phyloP scores from a whole-genome alignment of 2,329 filamentous ascomycete species.

The Diaporthe helianthi region DNA sequence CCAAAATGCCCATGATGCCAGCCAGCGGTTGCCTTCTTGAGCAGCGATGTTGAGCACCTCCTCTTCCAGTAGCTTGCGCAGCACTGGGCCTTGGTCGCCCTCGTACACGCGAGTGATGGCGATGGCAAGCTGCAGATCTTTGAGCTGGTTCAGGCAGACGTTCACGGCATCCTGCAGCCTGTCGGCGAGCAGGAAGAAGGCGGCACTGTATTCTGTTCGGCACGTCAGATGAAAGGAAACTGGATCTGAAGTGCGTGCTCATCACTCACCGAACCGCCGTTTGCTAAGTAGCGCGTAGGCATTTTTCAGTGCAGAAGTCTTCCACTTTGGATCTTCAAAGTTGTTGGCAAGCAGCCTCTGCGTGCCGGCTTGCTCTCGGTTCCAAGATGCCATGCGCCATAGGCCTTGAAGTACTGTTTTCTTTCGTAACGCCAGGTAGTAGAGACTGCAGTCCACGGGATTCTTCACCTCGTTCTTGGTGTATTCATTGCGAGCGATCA shows the following conservation, averaged over 20 bases:
- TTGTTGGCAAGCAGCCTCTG: slow-evolving; percentile 85
- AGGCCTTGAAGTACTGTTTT: slow-evolving; percentile 89
- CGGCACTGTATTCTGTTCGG: slow-evolving; percentile 83
- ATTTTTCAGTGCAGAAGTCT: slow-evolving; percentile 90
- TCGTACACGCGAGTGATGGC: slow-evolving; percentile 88
- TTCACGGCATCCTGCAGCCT: slow-evolving; percentile 84
- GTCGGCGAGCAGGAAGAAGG: slow-evolving; percentile 92
- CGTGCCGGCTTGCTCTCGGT: slow-evolving; percentile 83
- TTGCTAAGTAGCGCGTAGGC: slow-evolving; percentile 94
- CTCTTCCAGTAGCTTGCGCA: slow-evolving; percentile 78
- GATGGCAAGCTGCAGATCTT: slow-evolving; percentile 89
- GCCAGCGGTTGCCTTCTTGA: slow-evolving; percentile 86
- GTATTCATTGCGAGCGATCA: slow-evolving; percentile 93
- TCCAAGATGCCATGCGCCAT: slow-evolving; percentile 94
- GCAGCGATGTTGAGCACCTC: slow-evolving; percentile 80
- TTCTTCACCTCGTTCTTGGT: slow-evolving; percentile 86
- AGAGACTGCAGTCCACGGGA: slow-evolving; percentile 88
- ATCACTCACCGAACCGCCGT: slow-evolving; percentile 74
- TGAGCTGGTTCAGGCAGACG: slow-evolving; percentile 84
- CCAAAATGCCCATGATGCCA: slow-evolving; percentile 95
- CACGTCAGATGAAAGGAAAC: slow-evolving; percentile 47
- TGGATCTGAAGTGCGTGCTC: not conserved
- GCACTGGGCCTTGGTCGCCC: slow-evolving; percentile 78
- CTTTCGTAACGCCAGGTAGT: slow-evolving; percentile 89
- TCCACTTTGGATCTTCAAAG: slow-evolving; percentile 87